These are phyloP conservation scores for Hyphochytrium catenoides DNA, from an alignment of 352 stramenopile genomes.

Conservation along the genomic window DNA sequence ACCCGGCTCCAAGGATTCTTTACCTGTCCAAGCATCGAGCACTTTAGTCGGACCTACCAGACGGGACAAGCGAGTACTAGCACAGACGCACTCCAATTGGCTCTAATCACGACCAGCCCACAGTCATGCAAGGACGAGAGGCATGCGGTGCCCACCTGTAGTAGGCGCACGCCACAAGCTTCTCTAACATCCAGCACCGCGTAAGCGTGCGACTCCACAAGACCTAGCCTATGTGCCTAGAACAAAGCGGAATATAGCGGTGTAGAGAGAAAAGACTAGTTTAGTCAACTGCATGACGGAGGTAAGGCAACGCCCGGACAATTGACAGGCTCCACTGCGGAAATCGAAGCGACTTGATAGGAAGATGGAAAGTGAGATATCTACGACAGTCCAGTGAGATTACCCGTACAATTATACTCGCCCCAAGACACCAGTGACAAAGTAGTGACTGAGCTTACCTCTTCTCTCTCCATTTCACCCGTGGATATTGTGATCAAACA, in stretches of 20 bases:
- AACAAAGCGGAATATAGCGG: background rate
- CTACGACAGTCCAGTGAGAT: no score
- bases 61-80: slow-evolving; percentile 1
- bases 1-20: slow-evolving; percentile 88
- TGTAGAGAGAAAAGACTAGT: no score
- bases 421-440: no score
- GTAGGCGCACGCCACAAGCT: slow-evolving; percentile 8
- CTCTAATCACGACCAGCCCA: no score
- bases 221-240: slow-evolving; percentile 43
- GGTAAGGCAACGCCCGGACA: no score
- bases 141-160: background rate
- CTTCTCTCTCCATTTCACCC: slow-evolving; percentile 35
- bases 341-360: no score
- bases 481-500: slow-evolving; percentile 92
- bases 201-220: slow-evolving; percentile 90
- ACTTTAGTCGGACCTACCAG: slow-evolving; percentile 4
- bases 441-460: slow-evolving; percentile 2
- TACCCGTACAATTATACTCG: no score
- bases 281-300: no score
- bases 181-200: slow-evolving; percentile 78
- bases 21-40: slow-evolving; percentile 60
- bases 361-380: no score
- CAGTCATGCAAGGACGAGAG: background rate
- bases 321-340: no score
- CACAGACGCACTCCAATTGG: no score